Evolutionary conservation across 192 early-diverging fungal species (phyloP).

Genomic region (Phycomyces nitens): DNA sequence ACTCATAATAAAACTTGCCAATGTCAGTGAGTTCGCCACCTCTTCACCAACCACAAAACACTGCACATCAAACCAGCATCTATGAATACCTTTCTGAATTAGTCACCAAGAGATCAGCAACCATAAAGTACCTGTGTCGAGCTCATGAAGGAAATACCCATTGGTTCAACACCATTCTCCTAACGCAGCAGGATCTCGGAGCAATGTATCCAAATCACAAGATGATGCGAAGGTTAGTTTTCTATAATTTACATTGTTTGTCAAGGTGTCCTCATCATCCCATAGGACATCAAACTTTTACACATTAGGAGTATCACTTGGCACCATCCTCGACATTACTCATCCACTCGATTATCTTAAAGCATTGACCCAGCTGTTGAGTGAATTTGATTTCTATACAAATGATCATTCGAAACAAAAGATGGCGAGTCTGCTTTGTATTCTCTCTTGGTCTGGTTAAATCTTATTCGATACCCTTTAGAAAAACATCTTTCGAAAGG

Average conservation of each 20-base stretch:
- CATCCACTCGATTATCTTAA: conserved; percentile 62
- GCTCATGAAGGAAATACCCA: conserved; percentile 45
- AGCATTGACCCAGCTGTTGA: conserved; percentile 55
- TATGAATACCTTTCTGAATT: conserved; percentile 42
- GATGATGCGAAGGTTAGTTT: conserved; percentile 36
- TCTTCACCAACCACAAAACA: background rate
- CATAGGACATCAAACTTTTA: conserved; percentile 53
- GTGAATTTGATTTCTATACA: conserved; percentile 52
- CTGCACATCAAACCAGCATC: conserved; percentile 13
- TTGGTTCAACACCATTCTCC: conserved; percentile 46
- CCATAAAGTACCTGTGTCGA: conserved; percentile 40
- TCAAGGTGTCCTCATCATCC: too few relatives aligned
- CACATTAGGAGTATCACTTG: conserved; percentile 61
- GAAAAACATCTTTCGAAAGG: conserved; percentile 51
- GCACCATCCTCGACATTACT: conserved; percentile 59
- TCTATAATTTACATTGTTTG: background rate
- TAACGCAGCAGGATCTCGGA: conserved; percentile 37
- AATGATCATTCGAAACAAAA: conserved; percentile 44
- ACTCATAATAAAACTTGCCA: too few relatives aligned
- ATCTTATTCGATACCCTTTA: too few relatives aligned
- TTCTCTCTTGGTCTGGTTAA: too few relatives aligned
- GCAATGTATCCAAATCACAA: conserved; percentile 35
- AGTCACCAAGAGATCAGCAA: conserved; percentile 43
- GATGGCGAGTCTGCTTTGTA: conserved; percentile 31
- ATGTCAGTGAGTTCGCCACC: background rate